These are phyloP conservation scores for Prunus mongolica DNA, from an alignment of 306 rosid genomes.

Conservation along the genomic window DNA sequence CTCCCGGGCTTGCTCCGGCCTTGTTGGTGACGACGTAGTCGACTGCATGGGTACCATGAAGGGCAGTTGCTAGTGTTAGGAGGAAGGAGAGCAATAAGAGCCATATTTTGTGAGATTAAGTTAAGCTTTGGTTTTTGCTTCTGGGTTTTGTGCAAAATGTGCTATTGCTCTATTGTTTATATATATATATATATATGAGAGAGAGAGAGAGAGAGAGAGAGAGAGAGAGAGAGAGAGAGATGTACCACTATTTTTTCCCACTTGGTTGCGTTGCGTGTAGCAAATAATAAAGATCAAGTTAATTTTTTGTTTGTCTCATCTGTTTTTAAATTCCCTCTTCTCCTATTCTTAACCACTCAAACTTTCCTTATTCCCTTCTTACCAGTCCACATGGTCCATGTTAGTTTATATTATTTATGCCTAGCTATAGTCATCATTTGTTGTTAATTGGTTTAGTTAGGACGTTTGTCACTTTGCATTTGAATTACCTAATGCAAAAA, in stretches of 20 bases:
- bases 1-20: constrained; percentile 21
- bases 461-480: too few species aligned
- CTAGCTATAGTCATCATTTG: too few species aligned
- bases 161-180: background rate
- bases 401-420: too few species aligned
- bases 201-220: background rate
- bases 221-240: background rate
- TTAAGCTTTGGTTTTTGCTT: background rate
- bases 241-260: background rate
- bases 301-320: too few species aligned
- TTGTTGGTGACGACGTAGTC: constrained; percentile 21
- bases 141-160: background rate
- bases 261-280: too few species aligned
- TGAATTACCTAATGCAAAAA: too few species aligned
- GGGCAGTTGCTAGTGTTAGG: background rate
- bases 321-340: too few species aligned
- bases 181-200: background rate
- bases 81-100: constrained; percentile 5
- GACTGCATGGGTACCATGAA: constrained; percentile 11
- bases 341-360: too few species aligned
- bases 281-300: too few species aligned
- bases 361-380: too few species aligned
- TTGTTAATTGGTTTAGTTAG: too few species aligned
- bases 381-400: too few species aligned
- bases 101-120: background rate